These are phyloP conservation scores for Wallacemonas sp. DNA, from an alignment of 208 protist genomes.

Conservation along the genomic window DNA sequence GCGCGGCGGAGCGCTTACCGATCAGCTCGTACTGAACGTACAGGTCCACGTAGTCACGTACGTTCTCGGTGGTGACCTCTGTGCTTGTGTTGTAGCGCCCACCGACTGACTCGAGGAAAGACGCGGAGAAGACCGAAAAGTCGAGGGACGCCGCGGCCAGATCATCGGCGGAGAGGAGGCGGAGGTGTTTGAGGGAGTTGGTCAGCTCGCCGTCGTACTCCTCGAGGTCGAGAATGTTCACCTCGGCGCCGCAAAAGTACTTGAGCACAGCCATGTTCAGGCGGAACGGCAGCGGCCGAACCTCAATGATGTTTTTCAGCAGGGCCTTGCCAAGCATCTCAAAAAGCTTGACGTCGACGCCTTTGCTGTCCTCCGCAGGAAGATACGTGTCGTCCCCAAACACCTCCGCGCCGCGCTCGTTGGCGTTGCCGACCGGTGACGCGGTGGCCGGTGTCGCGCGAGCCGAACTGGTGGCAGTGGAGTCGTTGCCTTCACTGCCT, in stretches of 20 bases:
- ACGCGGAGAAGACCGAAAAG: constrained; percentile 43
- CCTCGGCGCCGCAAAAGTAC: constrained; percentile 36
- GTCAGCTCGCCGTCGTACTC: constrained; percentile 58
- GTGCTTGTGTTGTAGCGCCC: constrained; percentile 33
- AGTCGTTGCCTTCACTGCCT: constrained; percentile 4
- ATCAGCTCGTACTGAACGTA: constrained; percentile 47
- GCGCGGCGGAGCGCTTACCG: constrained; percentile 23
- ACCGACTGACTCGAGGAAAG: constrained; percentile 25
- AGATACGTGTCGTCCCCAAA: constrained; percentile 24
- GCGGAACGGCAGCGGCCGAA: constrained; percentile 47
- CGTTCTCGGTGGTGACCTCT: constrained; percentile 40
- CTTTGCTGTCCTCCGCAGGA: constrained; percentile 30
- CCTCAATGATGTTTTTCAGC: constrained; percentile 67
- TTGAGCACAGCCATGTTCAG: constrained; percentile 66
- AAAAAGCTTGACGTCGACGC: constrained; percentile 34
- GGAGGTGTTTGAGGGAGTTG: constrained; percentile 45
- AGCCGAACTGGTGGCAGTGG: not conserved
- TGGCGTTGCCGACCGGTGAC: not conserved
- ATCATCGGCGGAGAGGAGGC: constrained; percentile 45
- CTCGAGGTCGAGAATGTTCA: constrained; percentile 58
- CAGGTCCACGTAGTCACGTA: constrained; percentile 59
- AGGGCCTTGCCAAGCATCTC: constrained; percentile 57
- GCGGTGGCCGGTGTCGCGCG: not conserved
- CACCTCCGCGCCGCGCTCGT: not conserved
- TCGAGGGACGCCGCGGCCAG: constrained; percentile 31